These are phyloP conservation scores for Elymus sibiricus DNA, from an alignment of 176 grass and related monocot genomes.

Conservation along the genomic window DNA sequence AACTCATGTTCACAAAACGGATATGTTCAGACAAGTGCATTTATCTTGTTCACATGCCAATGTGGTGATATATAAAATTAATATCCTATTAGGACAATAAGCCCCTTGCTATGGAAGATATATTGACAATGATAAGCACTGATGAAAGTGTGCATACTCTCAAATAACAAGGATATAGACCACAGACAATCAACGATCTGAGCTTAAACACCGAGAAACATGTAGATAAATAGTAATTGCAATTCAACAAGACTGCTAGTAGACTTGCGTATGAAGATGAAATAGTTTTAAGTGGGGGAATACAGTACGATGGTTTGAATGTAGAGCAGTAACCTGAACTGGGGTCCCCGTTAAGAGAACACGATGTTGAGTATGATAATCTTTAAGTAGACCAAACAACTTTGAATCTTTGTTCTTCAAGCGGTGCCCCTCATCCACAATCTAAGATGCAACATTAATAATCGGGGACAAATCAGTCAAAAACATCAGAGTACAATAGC, in stretches of 20 bases:
- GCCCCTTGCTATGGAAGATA: constrained; percentile 5
- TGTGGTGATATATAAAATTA: constrained; percentile 5
- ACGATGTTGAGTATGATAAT: constrained; percentile 89
- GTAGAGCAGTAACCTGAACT: constrained; percentile 69
- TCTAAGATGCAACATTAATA: constrained; percentile 39
- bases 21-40: neutral
- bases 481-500: constrained; percentile 13
- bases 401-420: constrained; percentile 99
- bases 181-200: neutral
- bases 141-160: neutral
- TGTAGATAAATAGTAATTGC: neutral
- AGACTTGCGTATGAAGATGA: neutral
- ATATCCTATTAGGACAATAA: neutral
- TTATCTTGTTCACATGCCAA: neutral
- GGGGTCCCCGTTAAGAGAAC: constrained; percentile 99
- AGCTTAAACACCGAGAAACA: neutral
- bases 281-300: neutral
- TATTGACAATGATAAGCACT: constrained; percentile 13
- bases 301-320: neutral
- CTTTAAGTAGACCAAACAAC: constrained; percentile 88
- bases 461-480: neutral
- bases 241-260: neutral
- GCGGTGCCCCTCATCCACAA: constrained; percentile 98
- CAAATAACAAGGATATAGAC: neutral
- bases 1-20: neutral